Conservation (phyloP, 73 alveolate genomes). For the Blepharisma japonicum region DNA sequence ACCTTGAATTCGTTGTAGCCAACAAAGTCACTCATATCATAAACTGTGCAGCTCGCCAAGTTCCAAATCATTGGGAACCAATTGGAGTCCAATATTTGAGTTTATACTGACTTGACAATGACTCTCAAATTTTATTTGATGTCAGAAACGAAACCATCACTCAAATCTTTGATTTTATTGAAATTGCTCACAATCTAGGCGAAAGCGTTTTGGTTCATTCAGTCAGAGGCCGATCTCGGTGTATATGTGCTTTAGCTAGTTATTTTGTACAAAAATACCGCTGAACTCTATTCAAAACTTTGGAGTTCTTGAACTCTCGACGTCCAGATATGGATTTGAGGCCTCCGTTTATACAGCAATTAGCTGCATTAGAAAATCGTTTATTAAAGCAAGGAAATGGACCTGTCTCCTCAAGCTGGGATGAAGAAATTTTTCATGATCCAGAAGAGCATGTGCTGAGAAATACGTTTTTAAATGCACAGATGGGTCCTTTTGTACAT, state of each 20-base stretch:
- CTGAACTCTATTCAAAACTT: slow-evolving; percentile 76
- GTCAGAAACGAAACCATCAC: slow-evolving; percentile 86
- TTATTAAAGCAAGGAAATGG: slow-evolving; percentile 58
- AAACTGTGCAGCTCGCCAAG: slow-evolving; percentile 90
- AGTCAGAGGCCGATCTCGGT: slow-evolving; percentile 93
- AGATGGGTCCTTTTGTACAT: slow-evolving; percentile 82
- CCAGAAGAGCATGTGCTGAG: slow-evolving; percentile 81
- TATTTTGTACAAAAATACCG: slow-evolving; percentile 91
- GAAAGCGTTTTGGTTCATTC: slow-evolving; percentile 98
- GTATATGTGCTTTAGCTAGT: slow-evolving; percentile 88
- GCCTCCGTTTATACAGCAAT: slow-evolving; percentile 58
- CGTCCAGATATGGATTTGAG: slow-evolving; percentile 82
- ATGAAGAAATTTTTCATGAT: slow-evolving; percentile 66
- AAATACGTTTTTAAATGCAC: slow-evolving; percentile 82
- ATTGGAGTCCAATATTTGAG: slow-evolving; percentile 90
- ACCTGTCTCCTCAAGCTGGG: slow-evolving; percentile 72
- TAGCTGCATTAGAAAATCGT: slow-evolving; percentile 75
- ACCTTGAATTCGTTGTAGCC: slow-evolving; percentile 89
- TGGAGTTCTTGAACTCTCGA: slow-evolving; percentile 78
- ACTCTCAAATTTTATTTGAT: slow-evolving; percentile 82
- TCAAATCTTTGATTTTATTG: slow-evolving; percentile 88
- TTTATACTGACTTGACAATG: slow-evolving; percentile 89
- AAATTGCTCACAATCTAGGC: slow-evolving; percentile 85
- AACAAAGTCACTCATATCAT: slow-evolving; percentile 95
- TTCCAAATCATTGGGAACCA: slow-evolving; percentile 91